These are phyloP conservation scores for Malassezia obtusa DNA, from an alignment of 1,284 basidiomycete genomes.

Conservation along the genomic window DNA sequence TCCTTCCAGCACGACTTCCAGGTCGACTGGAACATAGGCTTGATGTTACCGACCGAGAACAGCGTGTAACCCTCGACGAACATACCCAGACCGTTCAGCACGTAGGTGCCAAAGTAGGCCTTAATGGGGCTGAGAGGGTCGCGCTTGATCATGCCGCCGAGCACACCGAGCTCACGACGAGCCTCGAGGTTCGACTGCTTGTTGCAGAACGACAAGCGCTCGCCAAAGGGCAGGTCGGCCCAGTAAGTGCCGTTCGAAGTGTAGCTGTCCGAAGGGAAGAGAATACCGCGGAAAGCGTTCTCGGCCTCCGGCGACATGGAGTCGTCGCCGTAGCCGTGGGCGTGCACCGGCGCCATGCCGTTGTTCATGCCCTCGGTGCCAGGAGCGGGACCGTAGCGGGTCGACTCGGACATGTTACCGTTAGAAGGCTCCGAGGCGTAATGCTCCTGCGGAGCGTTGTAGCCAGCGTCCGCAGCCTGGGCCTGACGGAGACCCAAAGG, in stretches of 20 bases:
- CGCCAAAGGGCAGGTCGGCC: constrained; percentile 45
- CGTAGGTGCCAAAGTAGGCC: constrained; percentile 52
- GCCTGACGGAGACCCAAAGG: constrained; percentile 6
- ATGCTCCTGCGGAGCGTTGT: background rate
- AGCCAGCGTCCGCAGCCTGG: background rate
- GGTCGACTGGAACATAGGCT: constrained; percentile 11
- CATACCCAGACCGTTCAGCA: constrained; percentile 54
- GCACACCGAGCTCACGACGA: constrained; percentile 49
- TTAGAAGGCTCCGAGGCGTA: background rate
- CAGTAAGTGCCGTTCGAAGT: constrained; percentile 45
- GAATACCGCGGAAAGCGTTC: constrained; percentile 29
- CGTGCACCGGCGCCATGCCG: background rate
- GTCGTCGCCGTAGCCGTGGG: background rate
- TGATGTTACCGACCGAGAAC: constrained; percentile 54
- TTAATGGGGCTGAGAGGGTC: constrained; percentile 51
- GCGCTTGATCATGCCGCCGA: constrained; percentile 53
- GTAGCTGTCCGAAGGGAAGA: constrained; percentile 43
- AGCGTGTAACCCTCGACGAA: constrained; percentile 53
- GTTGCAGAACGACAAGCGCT: constrained; percentile 50
- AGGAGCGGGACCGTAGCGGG: constrained; percentile 3
- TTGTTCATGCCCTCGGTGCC: background rate
- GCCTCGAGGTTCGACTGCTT: constrained; percentile 50
- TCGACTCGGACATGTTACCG: constrained; percentile 5
- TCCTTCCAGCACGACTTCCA: constrained; percentile 50
- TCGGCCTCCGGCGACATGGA: constrained; percentile 11